Base-by-base conservation (phyloP, 1,284 basidiomycete genomes). In the Cryptococcus deneoformans region DNA sequence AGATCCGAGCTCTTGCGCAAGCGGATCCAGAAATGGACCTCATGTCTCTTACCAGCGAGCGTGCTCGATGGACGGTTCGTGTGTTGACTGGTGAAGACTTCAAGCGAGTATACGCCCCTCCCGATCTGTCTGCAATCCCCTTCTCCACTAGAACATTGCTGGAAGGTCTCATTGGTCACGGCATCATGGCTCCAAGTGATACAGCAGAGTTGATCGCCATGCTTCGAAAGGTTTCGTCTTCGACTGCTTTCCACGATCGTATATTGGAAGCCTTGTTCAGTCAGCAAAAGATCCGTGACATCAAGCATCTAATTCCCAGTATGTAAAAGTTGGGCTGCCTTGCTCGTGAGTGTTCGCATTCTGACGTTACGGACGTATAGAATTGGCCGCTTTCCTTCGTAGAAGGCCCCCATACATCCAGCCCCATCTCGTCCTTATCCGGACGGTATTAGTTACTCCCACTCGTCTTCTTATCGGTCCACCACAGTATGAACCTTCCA, bases 401-500 rank as follows among this genome's bases (percentile, higher is more conserved):
- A 48, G 52, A 9, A 58, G 53, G 16, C 44, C 46, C 46, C 14
- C 51, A 0, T 50, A 56, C n/a, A 52, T 24, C 8, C 57, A 62
- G 5, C 47, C 64, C 12, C 76, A 78, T 52, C 56, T 75, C 1
- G 71, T 76, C 10, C 61, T 69, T 44, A 69, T 79, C 44, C 68
- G 73, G 0, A 72, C 71, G 0, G 70, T 74, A 1, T 63, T 71
- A 20, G 71, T 79, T 4, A 79, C 76, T 0, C 77, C 77, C 0
- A 78, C 76, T 0, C 67, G 76, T 6, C 53, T 79, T 2, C 63
- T 79, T 8, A 65, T 79, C 20, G 66, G 69, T 38, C 75, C 76
- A 1, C 70, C 71, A 0, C 69, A 72, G 43, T 69, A 69, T 44
- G 76, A 79, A 59, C 69, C 73, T 0, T 76, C 56, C 1, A 79